Percentiles rank a stretch among this genome's conserved stretches.
phyloP scores from a whole-genome alignment of 2,329 filamentous ascomycete species.

The Hymenoscyphus linearis region DNA sequence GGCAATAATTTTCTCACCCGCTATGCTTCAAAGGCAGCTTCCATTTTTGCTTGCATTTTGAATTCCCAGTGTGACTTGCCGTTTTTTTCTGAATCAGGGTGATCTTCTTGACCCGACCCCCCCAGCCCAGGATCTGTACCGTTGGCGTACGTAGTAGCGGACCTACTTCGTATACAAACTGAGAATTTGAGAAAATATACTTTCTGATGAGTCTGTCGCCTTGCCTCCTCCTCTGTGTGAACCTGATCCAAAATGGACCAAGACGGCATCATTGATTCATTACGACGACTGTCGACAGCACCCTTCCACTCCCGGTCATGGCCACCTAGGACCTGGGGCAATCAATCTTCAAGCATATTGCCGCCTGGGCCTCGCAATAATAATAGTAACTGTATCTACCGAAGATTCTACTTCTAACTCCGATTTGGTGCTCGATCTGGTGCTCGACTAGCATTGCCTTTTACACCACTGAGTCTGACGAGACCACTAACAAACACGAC shows the following conservation, averaged over 20 bases:
- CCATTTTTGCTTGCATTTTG: neutral
- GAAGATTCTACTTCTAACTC: neutral
- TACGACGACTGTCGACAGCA: neutral
- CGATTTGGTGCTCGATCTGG: slow-evolving; percentile 12
- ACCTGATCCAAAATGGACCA: neutral
- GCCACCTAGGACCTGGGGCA: neutral
- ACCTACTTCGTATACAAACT: too few relatives aligned
- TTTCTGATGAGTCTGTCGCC: too few relatives aligned
- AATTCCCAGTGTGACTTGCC: neutral
- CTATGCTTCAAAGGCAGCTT: neutral
- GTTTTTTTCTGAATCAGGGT: neutral
- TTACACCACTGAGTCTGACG: slow-evolving; percentile 15
- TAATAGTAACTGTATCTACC: neutral
- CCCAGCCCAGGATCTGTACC: neutral
- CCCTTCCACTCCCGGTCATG: neutral
- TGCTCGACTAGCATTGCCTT: slow-evolving; percentile 20
- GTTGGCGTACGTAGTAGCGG: neutral
- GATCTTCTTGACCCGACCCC: neutral
- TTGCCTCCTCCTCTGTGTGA: too few relatives aligned
- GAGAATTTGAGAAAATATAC: neutral
- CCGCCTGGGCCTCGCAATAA: neutral
- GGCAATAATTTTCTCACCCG: too few relatives aligned
- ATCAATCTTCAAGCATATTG: neutral
- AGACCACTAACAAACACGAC: neutral
- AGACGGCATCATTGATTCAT: neutral